Evolutionary conservation across 306 rosid genomes (phyloP).

Genomic region (Fagus crenata): DNA sequence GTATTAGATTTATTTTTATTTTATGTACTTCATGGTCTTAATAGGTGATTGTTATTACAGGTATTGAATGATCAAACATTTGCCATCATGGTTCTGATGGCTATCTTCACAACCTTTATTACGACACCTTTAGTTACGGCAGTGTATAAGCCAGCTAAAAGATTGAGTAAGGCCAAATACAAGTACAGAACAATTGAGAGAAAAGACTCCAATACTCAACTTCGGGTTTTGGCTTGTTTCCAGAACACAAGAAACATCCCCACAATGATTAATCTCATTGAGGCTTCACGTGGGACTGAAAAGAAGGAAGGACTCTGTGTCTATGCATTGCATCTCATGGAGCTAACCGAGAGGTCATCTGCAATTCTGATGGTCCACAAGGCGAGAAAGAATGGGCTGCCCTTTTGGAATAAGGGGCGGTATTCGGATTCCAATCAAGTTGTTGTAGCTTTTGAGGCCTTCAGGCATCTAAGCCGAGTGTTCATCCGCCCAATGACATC

Average conservation of each 20-base stretch:
- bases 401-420: slow-evolving; percentile 57
- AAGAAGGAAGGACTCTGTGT: slow-evolving; percentile 61
- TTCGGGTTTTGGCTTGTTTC: slow-evolving; percentile 75
- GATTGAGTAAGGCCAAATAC: slow-evolving; percentile 39
- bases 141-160: slow-evolving; percentile 65
- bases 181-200: slow-evolving; percentile 63
- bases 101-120: slow-evolving; percentile 77
- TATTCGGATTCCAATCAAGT: slow-evolving; percentile 38
- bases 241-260: slow-evolving; percentile 63
- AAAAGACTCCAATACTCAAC: slow-evolving; percentile 48
- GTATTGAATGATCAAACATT: slow-evolving; percentile 90
- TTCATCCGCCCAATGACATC: slow-evolving; percentile 71
- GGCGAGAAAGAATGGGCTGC: slow-evolving; percentile 58
- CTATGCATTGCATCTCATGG: slow-evolving; percentile 83
- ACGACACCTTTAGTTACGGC: slow-evolving; percentile 76
- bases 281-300: slow-evolving; percentile 71
- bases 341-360: slow-evolving; percentile 64
- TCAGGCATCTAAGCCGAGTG: slow-evolving; percentile 53
- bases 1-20: slow-evolving; percentile 6
- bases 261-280: slow-evolving; percentile 67
- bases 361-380: slow-evolving; percentile 66
- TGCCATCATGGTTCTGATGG: slow-evolving; percentile 92
- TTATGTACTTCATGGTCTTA: background rate
- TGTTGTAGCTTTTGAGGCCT: slow-evolving; percentile 62
- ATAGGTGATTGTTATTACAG: slow-evolving; percentile 40